These are phyloP conservation scores for Lipomyces orientalis DNA, from an alignment of 805 yeast genomes.

Conservation along the genomic window DNA sequence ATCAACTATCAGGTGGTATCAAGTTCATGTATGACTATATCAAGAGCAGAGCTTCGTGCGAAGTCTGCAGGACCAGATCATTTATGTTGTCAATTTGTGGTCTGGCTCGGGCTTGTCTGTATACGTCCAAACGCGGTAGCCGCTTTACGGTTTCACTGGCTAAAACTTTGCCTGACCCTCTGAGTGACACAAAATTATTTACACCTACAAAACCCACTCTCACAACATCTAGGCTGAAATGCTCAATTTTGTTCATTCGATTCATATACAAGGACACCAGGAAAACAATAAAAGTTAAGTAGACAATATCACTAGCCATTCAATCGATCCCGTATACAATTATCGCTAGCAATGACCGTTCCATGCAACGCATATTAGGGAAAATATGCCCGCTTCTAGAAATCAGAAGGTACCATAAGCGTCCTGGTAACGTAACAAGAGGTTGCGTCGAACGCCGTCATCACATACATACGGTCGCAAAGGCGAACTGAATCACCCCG, in stretches of 20 bases:
- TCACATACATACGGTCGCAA: constrained; percentile 21
- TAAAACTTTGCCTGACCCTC: not conserved
- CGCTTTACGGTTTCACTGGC: not conserved
- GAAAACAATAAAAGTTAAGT: too few relatives aligned
- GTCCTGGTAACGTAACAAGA: constrained; percentile 37
- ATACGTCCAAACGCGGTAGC: not conserved
- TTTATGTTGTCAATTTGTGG: not conserved
- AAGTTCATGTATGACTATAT: not conserved
- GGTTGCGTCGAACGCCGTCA: constrained; percentile 38
- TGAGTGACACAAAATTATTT: not conserved
- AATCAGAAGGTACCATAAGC: constrained; percentile 36
- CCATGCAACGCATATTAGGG: not conserved
- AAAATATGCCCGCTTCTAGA: not conserved
- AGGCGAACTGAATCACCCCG: constrained; percentile 7
- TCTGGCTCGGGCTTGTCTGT: not conserved
- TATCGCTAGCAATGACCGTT: not conserved
- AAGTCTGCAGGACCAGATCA: not conserved
- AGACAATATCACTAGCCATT: not conserved
- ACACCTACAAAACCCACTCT: not conserved
- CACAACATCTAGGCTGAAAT: too few relatives aligned
- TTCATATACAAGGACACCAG: too few relatives aligned
- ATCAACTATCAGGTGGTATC: not conserved
- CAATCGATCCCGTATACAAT: not conserved
- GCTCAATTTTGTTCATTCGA: too few relatives aligned
- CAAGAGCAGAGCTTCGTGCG: not conserved